Conservation (phyloP, 495 filamentous ascomycete species). For the Penicillium longicatenatum region DNA sequence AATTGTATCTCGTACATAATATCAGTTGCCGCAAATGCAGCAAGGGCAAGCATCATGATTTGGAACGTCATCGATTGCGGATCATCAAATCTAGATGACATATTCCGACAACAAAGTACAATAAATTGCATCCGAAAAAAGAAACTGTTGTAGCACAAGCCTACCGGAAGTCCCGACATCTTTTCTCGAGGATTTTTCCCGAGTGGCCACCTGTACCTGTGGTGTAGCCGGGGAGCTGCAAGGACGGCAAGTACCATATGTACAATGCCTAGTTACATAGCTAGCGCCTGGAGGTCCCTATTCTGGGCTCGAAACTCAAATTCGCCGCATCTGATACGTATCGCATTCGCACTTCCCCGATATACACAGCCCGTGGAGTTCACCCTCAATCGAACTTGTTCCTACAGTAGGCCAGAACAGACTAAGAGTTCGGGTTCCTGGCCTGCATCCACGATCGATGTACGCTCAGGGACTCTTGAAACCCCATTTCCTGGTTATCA, state of each 20-base stretch:
- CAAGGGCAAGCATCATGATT: constrained; percentile 22
- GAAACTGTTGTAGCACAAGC: not conserved
- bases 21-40: constrained; percentile 15
- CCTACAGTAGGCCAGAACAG: not conserved
- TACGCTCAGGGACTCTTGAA: constrained; percentile 12
- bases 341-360: constrained; percentile 13
- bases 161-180: too few species aligned
- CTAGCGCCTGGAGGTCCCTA: constrained; percentile 22
- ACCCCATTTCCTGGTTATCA: constrained; percentile 28
- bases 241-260: constrained; percentile 30
- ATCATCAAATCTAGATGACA: constrained; percentile 6
- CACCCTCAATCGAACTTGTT: constrained; percentile 11
- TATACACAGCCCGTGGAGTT: constrained; percentile 22
- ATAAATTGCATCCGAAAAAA: not conserved
- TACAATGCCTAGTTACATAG: too few species aligned
- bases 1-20: constrained; percentile 19
- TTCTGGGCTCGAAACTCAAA: constrained; percentile 28
- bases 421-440: constrained; percentile 8
- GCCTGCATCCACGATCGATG: constrained; percentile 9
- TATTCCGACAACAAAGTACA: constrained; percentile 1
- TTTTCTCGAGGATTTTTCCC: constrained; percentile 15
- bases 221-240: constrained; percentile 19
- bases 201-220: constrained; percentile 18
- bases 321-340: constrained; percentile 34
- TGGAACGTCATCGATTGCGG: constrained; percentile 3